Conservation (phyloP, 2,329 filamentous ascomycete genomes). For the Diplodia seriata region DNA sequence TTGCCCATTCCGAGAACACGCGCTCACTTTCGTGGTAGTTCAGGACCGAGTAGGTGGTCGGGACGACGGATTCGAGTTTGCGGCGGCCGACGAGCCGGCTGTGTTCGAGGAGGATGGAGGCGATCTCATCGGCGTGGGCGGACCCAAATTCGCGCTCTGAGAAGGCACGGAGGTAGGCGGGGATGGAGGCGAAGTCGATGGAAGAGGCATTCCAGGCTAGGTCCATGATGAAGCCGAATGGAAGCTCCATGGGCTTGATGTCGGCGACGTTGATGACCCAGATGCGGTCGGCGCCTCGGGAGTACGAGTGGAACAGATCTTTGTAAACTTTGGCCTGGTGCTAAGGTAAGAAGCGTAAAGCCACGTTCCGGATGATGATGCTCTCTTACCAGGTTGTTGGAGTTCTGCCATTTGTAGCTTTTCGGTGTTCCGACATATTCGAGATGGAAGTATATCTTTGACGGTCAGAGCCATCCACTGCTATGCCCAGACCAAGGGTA, state of each 20-base stretch:
- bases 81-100: constrained; percentile 28
- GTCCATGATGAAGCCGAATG: constrained; percentile 37
- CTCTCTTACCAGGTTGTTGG: constrained; percentile 35
- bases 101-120: constrained; percentile 25
- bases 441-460: constrained; percentile 37
- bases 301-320: constrained; percentile 35
- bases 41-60: constrained; percentile 35
- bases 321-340: constrained; percentile 9
- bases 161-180: constrained; percentile 26
- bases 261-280: constrained; percentile 40
- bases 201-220: constrained; percentile 36
- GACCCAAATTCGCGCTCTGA: constrained; percentile 23
- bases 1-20: constrained; percentile 33
- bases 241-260: constrained; percentile 39
- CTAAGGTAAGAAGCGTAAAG: not conserved
- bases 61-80: constrained; percentile 32
- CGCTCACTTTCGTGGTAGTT: constrained; percentile 35
- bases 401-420: constrained; percentile 38
- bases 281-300: constrained; percentile 35
- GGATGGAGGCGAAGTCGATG: constrained; percentile 5
- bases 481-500: not conserved
- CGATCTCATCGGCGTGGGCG: constrained; percentile 9
- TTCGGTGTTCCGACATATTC: constrained; percentile 37
- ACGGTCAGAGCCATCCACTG: no score
- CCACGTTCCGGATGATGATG: not conserved